These are phyloP conservation scores for Aspergillus funiculosus DNA, from an alignment of 495 filamentous ascomycete genomes.

Conservation along the genomic window DNA sequence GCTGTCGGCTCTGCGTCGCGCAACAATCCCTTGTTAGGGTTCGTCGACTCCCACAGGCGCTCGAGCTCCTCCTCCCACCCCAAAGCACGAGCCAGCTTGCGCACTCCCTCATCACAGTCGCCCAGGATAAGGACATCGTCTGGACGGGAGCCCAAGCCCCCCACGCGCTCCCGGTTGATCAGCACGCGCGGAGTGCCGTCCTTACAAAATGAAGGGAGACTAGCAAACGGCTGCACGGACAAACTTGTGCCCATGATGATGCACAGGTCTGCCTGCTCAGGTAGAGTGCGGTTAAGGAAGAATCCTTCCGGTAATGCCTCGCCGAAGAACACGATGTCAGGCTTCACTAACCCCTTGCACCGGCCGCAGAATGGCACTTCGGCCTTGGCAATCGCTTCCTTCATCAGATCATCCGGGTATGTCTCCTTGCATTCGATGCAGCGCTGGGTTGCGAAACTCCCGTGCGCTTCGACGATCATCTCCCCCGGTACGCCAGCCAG, in stretches of 20 bases:
- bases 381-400: constrained; percentile 52
- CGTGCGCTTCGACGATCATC: constrained; percentile 87
- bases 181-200: constrained; percentile 67
- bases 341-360: constrained; percentile 85
- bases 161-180: constrained; percentile 84
- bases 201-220: constrained; percentile 58
- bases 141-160: constrained; percentile 63
- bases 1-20: constrained; percentile 30
- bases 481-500: constrained; percentile 76
- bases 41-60: constrained; percentile 54
- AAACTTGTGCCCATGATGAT: constrained; percentile 92
- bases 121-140: constrained; percentile 74
- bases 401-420: constrained; percentile 71
- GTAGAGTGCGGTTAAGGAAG: constrained; percentile 50
- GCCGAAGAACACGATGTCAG: constrained; percentile 97
- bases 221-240: constrained; percentile 83
- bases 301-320: constrained; percentile 73
- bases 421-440: constrained; percentile 79
- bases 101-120: constrained; percentile 79
- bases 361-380: constrained; percentile 62
- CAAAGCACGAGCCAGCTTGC: constrained; percentile 70
- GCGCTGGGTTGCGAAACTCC: constrained; percentile 81
- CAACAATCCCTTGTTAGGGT: constrained; percentile 34
- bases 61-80: constrained; percentile 89
- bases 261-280: constrained; percentile 64